Evolutionary conservation across 176 grass and related monocot species (phyloP).

Genomic region (Musa troglodytarum): DNA sequence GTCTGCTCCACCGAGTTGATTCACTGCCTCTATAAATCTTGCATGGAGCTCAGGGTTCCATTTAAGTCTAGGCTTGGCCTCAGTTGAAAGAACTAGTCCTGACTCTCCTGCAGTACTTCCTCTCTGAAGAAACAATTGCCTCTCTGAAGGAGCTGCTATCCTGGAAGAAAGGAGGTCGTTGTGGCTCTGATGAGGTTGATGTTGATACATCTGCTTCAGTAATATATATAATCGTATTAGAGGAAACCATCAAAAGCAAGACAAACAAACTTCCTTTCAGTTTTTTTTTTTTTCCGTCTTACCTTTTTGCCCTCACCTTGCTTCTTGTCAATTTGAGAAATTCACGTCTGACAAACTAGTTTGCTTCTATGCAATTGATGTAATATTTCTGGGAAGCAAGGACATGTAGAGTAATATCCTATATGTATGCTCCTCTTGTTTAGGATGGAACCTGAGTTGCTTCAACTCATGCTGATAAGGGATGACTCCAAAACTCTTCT

Average conservation of each 20-base stretch:
- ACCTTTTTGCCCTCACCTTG: neutral
- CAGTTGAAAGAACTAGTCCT: conserved; percentile 87
- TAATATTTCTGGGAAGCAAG: neutral
- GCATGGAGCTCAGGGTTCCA: conserved; percentile 98
- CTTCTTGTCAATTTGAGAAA: neutral
- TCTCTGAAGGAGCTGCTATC: conserved; percentile 53
- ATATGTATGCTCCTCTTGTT: neutral
- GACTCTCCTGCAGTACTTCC: conserved; percentile 72
- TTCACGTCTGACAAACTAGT: neutral
- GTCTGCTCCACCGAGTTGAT: conserved; percentile 95
- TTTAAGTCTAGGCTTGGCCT: conserved; percentile 94
- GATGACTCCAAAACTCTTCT: neutral
- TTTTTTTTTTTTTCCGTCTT: neutral
- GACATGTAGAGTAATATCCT: neutral
- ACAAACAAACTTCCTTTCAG: neutral
- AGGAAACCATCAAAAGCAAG: neutral
- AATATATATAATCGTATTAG: neutral
- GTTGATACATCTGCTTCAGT: conserved; percentile 70
- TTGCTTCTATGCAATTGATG: neutral
- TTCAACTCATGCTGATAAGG: neutral
- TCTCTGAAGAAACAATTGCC: conserved; percentile 71
- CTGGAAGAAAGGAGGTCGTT: conserved; percentile 60
- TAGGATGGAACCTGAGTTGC: neutral
- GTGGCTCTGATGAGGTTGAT: conserved; percentile 30
- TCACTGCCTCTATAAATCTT: conserved; percentile 87